These are phyloP conservation scores for Leishmania guyanensis DNA, from an alignment of 208 protist species.

Conservation along the genomic window DNA sequence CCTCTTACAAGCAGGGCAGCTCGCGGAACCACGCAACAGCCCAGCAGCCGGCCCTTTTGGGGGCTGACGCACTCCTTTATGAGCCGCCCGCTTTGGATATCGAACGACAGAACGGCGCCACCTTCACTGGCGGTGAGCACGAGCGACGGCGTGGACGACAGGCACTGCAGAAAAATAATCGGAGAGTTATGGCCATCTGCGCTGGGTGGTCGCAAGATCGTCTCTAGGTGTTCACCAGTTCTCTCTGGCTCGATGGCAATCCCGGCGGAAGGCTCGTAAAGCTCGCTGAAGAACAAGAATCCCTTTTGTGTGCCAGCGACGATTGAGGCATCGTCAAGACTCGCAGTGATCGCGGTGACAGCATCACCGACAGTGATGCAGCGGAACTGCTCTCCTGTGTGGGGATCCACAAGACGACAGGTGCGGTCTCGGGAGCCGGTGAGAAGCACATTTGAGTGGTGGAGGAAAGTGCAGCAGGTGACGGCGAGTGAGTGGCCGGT, in stretches of 20 bases:
- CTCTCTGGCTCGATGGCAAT: slow-evolving; percentile 2
- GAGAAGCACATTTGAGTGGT: slow-evolving; percentile 42
- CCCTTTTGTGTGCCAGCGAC: slow-evolving; percentile 60
- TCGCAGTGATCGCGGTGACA: slow-evolving; percentile 50
- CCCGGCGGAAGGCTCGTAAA: slow-evolving; percentile 10
- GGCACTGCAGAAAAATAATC: slow-evolving; percentile 59
- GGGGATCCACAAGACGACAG: slow-evolving; percentile 65
- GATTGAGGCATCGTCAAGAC: slow-evolving; percentile 44
- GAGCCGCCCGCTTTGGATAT: slow-evolving; percentile 33
- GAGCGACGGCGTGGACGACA: slow-evolving; percentile 23
- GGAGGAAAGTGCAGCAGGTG: slow-evolving; percentile 66
- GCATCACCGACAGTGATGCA: slow-evolving; percentile 61
- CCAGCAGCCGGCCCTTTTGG: slow-evolving; percentile 42
- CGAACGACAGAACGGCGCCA: slow-evolving; percentile 66
- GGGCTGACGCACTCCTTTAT: slow-evolving; percentile 46
- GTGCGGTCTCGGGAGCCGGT: slow-evolving; percentile 76
- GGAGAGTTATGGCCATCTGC: slow-evolving; percentile 53
- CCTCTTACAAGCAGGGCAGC: slow-evolving; percentile 19
- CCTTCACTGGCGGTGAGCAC: slow-evolving; percentile 54
- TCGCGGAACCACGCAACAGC: slow-evolving; percentile 38
- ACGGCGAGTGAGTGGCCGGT: slow-evolving; percentile 75
- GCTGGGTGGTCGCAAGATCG: slow-evolving; percentile 47
- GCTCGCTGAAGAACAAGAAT: slow-evolving; percentile 57
- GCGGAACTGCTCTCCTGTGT: slow-evolving; percentile 52
- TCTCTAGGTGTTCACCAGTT: slow-evolving; percentile 12